Evolutionary conservation across 805 yeast genomes (phyloP).

Genomic region (Monosporozyma aquatica): DNA sequence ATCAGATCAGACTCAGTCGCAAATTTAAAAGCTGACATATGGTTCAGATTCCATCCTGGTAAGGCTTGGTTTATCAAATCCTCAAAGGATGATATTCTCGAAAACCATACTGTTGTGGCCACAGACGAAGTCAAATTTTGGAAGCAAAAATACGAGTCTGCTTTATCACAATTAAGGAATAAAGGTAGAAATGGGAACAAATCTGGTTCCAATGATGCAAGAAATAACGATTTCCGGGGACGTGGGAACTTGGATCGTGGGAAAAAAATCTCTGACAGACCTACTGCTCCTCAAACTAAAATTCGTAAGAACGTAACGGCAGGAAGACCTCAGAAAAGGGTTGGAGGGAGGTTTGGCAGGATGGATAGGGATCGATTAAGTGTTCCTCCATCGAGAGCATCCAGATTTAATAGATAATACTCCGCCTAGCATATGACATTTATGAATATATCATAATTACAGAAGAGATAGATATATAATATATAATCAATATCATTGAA

Average conservation of each 20-base stretch:
- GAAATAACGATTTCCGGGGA: background rate
- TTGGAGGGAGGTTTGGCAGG: conserved; percentile 1
- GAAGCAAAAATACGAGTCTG: conserved; percentile 6
- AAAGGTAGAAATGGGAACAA: background rate
- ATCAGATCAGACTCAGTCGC: conserved; percentile 4
- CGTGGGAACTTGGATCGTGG: background rate
- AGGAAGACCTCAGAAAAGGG: background rate
- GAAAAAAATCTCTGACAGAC: background rate
- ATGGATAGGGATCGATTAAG: conserved; percentile 5
- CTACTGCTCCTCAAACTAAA: background rate
- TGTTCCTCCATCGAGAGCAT: conserved; percentile 3
- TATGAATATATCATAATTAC: too few species aligned
- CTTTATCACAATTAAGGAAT: background rate
- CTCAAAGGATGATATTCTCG: conserved; percentile 15
- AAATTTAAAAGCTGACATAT: conserved; percentile 8
- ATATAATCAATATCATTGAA: too few species aligned
- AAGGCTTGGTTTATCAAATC: conserved; percentile 18
- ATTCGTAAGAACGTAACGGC: background rate
- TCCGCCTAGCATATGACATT: too few species aligned
- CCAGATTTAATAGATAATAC: conserved; percentile 13
- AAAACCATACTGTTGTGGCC: conserved; percentile 2
- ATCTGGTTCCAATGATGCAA: background rate
- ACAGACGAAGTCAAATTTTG: conserved; percentile 12
- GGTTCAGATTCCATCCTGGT: conserved; percentile 22
- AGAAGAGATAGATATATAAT: conserved; percentile 5